Base-by-base conservation (phyloP, 495 filamentous ascomycete genomes). In the Tetracladium setigerum region DNA sequence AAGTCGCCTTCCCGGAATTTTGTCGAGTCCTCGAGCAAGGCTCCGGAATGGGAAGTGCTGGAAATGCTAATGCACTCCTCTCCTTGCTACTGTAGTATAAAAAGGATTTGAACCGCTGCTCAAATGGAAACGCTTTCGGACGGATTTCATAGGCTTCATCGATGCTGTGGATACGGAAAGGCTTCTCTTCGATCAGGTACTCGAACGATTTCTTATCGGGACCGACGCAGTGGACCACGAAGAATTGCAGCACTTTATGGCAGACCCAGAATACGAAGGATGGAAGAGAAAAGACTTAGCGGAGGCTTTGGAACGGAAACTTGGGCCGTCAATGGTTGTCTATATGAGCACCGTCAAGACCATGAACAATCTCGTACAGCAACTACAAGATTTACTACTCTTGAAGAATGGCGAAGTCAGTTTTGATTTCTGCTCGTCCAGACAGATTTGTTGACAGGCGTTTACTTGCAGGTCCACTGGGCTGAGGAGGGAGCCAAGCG, bases 51-150 rank as follows among this genome's bases (percentile, higher is more conserved):
- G 22, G 22, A 27, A 27, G 7, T 27, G 22, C 22, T 27, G 22
- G 22, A 3, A 27, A 27, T 27, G 22, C 22, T 27, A 27, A 27
- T 3, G 7, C 7, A 27, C 3, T 3, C 22, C 7, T 27, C 22
- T 27, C 22, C 22, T n/a, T 27, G 22, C 7, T 27, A 7, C 22
- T 27, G 7, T 53, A 61, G 49, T 67, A 67, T 44, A 40, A 46
- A 30, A 51, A 57, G 33, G 60, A 4, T 57, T 63, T 24, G 48
- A 59, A 17, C 52, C 53, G 3, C 16, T 63, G 16, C 34, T 50
- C 22, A 43, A 53, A 22, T 60, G 57, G 54, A 52, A 49, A 37
- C 45, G 55, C 5, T 62, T 62, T 39, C 30, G 48, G 5, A 44
- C 35, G 1, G 59, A 54, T 9, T 59, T 54, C 44, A 45, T 41